Conservation (phyloP, 73 alveolate species). For the Blepharisma japonicum region DNA sequence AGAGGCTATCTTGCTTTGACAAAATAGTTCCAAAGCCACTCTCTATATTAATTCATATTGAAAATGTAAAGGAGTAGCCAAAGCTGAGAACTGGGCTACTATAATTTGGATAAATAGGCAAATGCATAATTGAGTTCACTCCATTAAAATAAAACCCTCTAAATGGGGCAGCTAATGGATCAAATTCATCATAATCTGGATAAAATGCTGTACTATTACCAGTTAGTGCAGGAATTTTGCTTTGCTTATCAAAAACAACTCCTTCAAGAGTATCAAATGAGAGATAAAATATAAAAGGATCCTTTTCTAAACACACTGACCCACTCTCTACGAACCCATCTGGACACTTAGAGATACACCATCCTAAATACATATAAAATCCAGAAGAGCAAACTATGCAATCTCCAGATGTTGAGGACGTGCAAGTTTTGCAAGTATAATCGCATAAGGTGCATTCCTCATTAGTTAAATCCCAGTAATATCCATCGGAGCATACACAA, state of each 20-base stretch:
- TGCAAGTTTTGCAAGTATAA: not conserved
- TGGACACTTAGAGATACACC: slow-evolving; percentile 6
- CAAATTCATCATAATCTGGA: slow-evolving; percentile 2
- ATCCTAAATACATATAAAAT: not conserved
- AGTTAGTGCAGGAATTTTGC: not conserved
- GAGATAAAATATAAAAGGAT: not conserved
- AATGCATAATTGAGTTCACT: not conserved
- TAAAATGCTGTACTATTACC: slow-evolving; percentile 12
- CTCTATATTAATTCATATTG: too few species aligned
- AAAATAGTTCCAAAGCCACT: too few species aligned
- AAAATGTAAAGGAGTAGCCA: too few species aligned
- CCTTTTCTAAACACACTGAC: not conserved
- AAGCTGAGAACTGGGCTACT: too few species aligned
- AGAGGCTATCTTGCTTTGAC: too few species aligned
- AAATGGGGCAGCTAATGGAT: not conserved
- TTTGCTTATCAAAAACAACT: not conserved
- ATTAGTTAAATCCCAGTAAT: slow-evolving; percentile 8
- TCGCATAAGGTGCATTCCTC: not conserved
- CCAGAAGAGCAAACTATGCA: not conserved
- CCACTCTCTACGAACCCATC: not conserved
- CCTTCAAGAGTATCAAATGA: not conserved
- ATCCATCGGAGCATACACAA: not conserved
- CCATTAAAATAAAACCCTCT: slow-evolving; percentile 16
- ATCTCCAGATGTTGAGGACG: not conserved
- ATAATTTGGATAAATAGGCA: too few species aligned